phyloP scores from a whole-genome alignment of 495 filamentous ascomycete genomes.

The Rusavskia elegans region DNA sequence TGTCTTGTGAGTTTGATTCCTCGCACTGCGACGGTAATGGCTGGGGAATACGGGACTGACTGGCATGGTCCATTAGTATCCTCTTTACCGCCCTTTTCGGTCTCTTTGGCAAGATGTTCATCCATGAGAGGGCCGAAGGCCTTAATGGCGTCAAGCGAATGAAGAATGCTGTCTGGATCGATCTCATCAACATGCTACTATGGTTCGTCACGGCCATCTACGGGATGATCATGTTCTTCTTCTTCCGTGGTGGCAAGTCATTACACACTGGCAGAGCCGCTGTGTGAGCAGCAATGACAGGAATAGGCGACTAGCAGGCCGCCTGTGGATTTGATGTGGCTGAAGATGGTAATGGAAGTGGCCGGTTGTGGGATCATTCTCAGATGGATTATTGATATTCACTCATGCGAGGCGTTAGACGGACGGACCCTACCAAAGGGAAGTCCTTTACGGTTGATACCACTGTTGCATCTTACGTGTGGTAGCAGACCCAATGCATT shows the following conservation, averaged over 20 bases:
- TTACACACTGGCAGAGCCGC: slow-evolving; percentile 12
- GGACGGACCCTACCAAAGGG: too few species aligned
- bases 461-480: too few species aligned
- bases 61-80: slow-evolving; percentile 18
- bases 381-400: too few species aligned
- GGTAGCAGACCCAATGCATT: too few species aligned
- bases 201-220: slow-evolving; percentile 46
- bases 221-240: slow-evolving; percentile 21
- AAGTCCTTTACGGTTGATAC: too few species aligned
- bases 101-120: slow-evolving; percentile 65
- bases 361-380: too few species aligned
- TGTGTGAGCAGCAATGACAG: slow-evolving; percentile 2
- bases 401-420: too few species aligned
- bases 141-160: slow-evolving; percentile 49
- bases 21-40: neutral
- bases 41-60: neutral
- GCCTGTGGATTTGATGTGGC: too few species aligned
- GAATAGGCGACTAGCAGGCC: neutral
- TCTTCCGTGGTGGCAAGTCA: slow-evolving; percentile 7
- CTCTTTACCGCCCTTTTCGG: slow-evolving; percentile 73
- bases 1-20: slow-evolving; percentile 29
- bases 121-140: slow-evolving; percentile 45
- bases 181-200: slow-evolving; percentile 53
- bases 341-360: too few species aligned
- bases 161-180: slow-evolving; percentile 79